phyloP scores from a whole-genome alignment of 805 yeast genomes.

The Wickerhamomyces subpelliculosus region DNA sequence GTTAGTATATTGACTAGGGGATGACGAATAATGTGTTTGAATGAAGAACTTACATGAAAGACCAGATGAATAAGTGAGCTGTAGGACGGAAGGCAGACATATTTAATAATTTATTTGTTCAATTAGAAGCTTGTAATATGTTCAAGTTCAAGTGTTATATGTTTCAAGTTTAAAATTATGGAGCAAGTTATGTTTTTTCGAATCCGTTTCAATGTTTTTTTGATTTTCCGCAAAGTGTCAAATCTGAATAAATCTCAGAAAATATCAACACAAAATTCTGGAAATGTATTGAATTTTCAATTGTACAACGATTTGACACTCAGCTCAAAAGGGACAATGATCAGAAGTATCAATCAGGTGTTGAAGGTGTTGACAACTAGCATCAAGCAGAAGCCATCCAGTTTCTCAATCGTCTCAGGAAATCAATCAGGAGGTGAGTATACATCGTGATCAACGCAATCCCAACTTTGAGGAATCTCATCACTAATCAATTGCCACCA shows the following conservation, averaged over 20 bases:
- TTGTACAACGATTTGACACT: no score
- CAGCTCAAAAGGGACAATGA: background rate
- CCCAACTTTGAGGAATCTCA: background rate
- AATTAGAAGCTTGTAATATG: no score
- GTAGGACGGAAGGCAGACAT: slow-evolving; percentile 24
- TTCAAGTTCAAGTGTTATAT: no score
- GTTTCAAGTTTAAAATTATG: no score
- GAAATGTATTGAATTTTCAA: no score
- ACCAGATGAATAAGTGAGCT: slow-evolving; percentile 40
- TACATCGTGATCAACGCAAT: slow-evolving; percentile 60
- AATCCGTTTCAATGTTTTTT: no score
- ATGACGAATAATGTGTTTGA: background rate
- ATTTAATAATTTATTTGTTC: no score
- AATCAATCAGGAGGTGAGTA: slow-evolving; percentile 65
- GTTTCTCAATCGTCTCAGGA: slow-evolving; percentile 51
- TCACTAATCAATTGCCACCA: background rate
- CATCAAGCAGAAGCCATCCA: background rate
- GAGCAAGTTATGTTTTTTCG: no score
- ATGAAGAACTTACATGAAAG: slow-evolving; percentile 28
- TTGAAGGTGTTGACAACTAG: slow-evolving; percentile 1
- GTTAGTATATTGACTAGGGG: no score
- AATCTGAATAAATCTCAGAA: no score
- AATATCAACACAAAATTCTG: no score
- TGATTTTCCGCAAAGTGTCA: no score
- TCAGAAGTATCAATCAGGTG: slow-evolving; percentile 2